Conservation (phyloP, 2,329 filamentous ascomycete species). For the Mycocentrospora acerina region DNA sequence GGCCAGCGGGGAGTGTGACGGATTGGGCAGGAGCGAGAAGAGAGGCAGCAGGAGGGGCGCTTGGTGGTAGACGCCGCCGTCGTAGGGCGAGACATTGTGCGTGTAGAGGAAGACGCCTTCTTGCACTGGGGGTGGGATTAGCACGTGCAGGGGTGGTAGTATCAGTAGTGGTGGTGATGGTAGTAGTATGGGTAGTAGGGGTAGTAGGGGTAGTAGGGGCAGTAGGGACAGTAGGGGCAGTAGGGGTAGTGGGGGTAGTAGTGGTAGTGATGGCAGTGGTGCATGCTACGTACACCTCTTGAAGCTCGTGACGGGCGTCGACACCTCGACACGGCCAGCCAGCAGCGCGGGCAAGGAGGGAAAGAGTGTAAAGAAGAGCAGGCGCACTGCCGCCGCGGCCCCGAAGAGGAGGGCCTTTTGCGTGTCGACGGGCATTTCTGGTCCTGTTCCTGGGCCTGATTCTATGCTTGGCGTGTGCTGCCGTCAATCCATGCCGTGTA, state of each 20-base stretch:
- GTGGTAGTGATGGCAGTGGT: too few species aligned
- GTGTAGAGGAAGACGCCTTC: slow-evolving; percentile 96
- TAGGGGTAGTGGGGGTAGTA: too few species aligned
- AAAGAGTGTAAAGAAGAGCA: slow-evolving; percentile 78
- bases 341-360: slow-evolving; percentile 81
- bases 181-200: too few species aligned
- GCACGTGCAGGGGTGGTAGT: too few species aligned
- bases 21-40: slow-evolving; percentile 82
- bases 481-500: too few species aligned
- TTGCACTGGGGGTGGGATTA: slow-evolving; percentile 64
- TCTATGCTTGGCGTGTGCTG: too few species aligned
- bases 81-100: slow-evolving; percentile 94
- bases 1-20: slow-evolving; percentile 65
- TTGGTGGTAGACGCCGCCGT: slow-evolving; percentile 81
- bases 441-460: too few species aligned
- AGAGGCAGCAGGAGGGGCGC: slow-evolving; percentile 84
- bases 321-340: slow-evolving; percentile 91
- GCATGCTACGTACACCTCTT: slow-evolving; percentile 71
- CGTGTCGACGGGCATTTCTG: slow-evolving; percentile 54
- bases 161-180: too few species aligned
- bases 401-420: slow-evolving; percentile 70
- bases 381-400: slow-evolving; percentile 73
- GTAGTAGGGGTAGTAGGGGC: too few species aligned
- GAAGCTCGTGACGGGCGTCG: slow-evolving; percentile 96
- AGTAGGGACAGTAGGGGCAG: too few species aligned